Evolutionary conservation across 2,329 filamentous ascomycete species (phyloP).

Genomic region (Aspergillus felis): DNA sequence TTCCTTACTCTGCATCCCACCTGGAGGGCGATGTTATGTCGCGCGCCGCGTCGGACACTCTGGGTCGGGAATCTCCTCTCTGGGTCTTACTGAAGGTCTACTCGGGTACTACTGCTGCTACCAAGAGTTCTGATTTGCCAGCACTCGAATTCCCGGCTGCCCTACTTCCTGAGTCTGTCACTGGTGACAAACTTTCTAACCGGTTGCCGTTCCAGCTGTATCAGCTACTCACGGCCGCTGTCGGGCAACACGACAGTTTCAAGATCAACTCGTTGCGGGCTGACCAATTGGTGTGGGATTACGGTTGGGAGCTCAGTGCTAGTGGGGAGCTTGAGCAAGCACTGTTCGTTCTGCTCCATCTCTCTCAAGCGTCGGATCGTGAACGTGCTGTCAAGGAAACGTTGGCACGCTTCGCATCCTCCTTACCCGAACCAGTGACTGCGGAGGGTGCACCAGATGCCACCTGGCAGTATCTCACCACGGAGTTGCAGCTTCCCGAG

Average conservation of each 20-base stretch:
- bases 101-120: constrained; percentile 43
- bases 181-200: constrained; percentile 69
- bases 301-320: constrained; percentile 48
- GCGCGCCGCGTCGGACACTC: constrained; percentile 58
- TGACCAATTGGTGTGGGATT: constrained; percentile 64
- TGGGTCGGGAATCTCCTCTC: constrained; percentile 66
- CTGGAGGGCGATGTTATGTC: constrained; percentile 55
- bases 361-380: constrained; percentile 61
- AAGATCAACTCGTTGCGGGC: constrained; percentile 56
- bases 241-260: constrained; percentile 47
- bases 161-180: constrained; percentile 71
- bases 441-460: constrained; percentile 39
- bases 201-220: constrained; percentile 83
- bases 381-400: constrained; percentile 67
- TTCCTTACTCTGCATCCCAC: constrained; percentile 66
- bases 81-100: constrained; percentile 86
- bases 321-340: constrained; percentile 66
- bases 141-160: constrained; percentile 58
- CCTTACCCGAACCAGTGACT: constrained; percentile 57
- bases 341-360: constrained; percentile 72
- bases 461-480: constrained; percentile 57
- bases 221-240: constrained; percentile 54
- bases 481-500: constrained; percentile 66
- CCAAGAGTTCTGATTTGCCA: constrained; percentile 31
- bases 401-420: constrained; percentile 66